A percentile compares a stretch with the other conserved stretches of the same genome.
Conservation (phyloP, 208 protist genomes). For the Endotrypanum monterogeii region DNA sequence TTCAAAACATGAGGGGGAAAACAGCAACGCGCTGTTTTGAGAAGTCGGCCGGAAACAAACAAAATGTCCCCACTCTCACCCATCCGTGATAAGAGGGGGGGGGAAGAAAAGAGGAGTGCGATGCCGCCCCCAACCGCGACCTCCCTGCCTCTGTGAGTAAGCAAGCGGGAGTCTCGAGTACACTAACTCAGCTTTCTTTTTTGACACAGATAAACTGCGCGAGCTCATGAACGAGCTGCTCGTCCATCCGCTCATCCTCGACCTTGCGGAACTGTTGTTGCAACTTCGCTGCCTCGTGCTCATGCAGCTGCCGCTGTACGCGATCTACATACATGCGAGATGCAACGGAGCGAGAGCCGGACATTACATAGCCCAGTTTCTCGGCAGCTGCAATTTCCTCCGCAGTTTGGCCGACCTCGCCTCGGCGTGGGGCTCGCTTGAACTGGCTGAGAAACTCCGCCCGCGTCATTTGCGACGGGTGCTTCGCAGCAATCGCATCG, state of each 20-base stretch:
- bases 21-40: neutral
- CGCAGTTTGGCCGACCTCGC: constrained; percentile 83
- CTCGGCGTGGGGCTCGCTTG: constrained; percentile 84
- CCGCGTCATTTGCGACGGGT: constrained; percentile 89
- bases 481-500: constrained; percentile 41
- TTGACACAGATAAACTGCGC: constrained; percentile 45
- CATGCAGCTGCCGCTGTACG: constrained; percentile 89
- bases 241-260: constrained; percentile 83
- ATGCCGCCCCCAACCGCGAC: neutral
- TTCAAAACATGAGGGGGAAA: neutral
- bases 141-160: neutral
- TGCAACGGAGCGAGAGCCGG: constrained; percentile 82
- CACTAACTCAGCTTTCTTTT: constrained; percentile 15
- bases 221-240: constrained; percentile 60
- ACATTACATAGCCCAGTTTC: constrained; percentile 91
- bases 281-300: constrained; percentile 86
- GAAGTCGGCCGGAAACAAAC: neutral
- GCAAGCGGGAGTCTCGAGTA: neutral
- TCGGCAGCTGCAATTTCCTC: constrained; percentile 81
- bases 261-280: constrained; percentile 88
- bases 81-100: neutral
- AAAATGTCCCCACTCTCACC: neutral
- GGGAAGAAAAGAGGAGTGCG: no score
- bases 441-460: constrained; percentile 88
- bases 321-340: constrained; percentile 84